Evolutionary conservation across 2,329 filamentous ascomycete genomes (phyloP), one percentile per base, ranked within the genome.

Genomic region (Exophiala phaeomuriformis): DNA sequence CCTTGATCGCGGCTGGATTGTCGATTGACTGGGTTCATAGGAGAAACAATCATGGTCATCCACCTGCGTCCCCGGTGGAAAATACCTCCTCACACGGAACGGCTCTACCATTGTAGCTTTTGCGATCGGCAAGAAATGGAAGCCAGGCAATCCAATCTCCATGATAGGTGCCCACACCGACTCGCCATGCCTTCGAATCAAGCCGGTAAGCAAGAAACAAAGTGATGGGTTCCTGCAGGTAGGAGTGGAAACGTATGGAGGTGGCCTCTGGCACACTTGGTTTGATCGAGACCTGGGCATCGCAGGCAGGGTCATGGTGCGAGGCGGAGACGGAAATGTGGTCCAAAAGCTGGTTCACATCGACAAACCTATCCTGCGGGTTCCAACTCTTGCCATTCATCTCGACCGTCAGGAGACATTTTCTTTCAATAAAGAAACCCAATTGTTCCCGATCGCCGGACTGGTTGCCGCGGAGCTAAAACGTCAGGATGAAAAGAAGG

Each of bases 101-200:
- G 85, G 82, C 55, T 95, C 90, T 29, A 94, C 91, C 46, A 87
- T 97, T 60, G 82, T 95, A 54, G 90, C 90, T 59, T 97, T 97
- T 71, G 87, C 88, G 58, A 85, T 97, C 65, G 91, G 91, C 66
- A 81, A 83, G 65, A 85, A 87, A 75, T 98, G 91, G 91, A 85
- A 85, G 72, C 83, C 91, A 1, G 91, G 91, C 42, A 95, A 95
- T 69, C 85, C 90, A 5, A 84, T 96, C 58, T 74, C 88, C 68
- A 95, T 97, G 81, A 83, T 98, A 57, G 93, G 91, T 63, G 90
- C 93, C 37, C 91, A 98, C 72, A 97, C 93, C 55, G 93, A 98
- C 72, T 96, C 90, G 7, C 90, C 89, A 4, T 90, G 87, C 63
- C 80, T 98, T 47, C 85, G 91, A 55, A 77, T 98, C 69, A 98